Conservation (phyloP, 305 asterid genomes). For the Rubia tinctorum region DNA sequence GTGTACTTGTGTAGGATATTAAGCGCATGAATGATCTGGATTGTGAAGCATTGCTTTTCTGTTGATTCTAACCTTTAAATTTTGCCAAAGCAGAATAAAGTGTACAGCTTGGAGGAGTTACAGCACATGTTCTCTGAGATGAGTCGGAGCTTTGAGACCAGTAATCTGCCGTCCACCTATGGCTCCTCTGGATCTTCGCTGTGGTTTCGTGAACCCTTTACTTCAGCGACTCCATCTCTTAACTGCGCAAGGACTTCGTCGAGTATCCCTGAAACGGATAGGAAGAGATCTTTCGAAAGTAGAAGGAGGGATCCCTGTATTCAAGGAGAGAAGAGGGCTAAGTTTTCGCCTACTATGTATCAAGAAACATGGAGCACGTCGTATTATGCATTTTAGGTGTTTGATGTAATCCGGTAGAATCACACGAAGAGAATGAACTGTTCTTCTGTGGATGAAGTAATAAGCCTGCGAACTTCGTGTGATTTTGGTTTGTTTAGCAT, state of each 20-base stretch:
- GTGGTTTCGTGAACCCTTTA: slow-evolving; percentile 27
- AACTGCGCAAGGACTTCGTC: slow-evolving; percentile 1
- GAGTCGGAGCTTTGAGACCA: slow-evolving; percentile 48
- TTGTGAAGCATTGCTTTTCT: background rate
- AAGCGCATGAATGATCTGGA: background rate
- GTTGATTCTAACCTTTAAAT: background rate
- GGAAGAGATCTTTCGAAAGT: background rate
- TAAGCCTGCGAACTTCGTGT: too few species aligned
- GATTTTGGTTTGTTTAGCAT: too few species aligned
- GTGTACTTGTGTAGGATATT: too few species aligned
- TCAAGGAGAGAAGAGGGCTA: background rate
- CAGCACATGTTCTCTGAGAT: slow-evolving; percentile 75
- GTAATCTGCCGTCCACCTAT: slow-evolving; percentile 7
- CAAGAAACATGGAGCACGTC: slow-evolving; percentile 13
- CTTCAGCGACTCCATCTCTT: slow-evolving; percentile 11
- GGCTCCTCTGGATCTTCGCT: slow-evolving; percentile 19
- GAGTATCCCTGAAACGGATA: background rate
- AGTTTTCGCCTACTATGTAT: background rate
- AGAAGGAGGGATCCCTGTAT: background rate
- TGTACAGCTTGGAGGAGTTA: slow-evolving; percentile 53
- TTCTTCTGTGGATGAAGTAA: background rate
- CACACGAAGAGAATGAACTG: background rate
- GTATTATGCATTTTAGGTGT: slow-evolving; percentile 6
- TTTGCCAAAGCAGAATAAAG: slow-evolving; percentile 38
- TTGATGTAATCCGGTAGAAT: background rate